A percentile compares a stretch with the other conserved stretches of the same genome.
Conservation (phyloP, 495 filamentous ascomycete genomes). For the Hypoxylon fragiforme region DNA sequence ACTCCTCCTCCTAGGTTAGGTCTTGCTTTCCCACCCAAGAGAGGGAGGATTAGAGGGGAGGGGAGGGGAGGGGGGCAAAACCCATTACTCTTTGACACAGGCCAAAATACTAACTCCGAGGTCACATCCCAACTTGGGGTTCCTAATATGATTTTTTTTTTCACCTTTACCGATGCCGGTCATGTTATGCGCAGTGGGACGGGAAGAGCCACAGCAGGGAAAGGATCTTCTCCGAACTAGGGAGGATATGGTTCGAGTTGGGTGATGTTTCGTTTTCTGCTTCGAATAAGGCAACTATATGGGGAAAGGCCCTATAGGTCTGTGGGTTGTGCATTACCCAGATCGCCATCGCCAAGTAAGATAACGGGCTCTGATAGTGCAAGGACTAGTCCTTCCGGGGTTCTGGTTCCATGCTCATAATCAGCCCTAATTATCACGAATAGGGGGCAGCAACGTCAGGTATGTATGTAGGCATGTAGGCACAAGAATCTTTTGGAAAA, state of each 20-base stretch:
- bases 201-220: conserved; percentile 31
- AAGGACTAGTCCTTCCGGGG: no score
- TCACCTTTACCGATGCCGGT: conserved; percentile 34
- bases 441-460: no score
- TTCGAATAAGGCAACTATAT: conserved; percentile 29
- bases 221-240: conserved; percentile 34
- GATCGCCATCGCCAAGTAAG: conserved; percentile 38
- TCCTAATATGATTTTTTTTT: no score
- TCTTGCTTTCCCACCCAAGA: no score
- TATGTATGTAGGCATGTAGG: conserved; percentile 34
- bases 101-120: no score
- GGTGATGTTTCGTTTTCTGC: conserved; percentile 30
- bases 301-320: conserved; percentile 33
- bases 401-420: conserved; percentile 36
- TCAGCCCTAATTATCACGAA: no score
- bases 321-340: conserved; percentile 36
- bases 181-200: conserved; percentile 18
- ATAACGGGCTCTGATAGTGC: no score
- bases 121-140: conserved; percentile 31
- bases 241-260: conserved; percentile 37
- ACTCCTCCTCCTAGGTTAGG: conserved; percentile 23
- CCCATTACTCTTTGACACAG: no score
- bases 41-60: no score
- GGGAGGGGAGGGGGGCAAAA: no score
- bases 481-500: conserved; percentile 34